Base-by-base conservation (phyloP, 1,284 basidiomycete species). In the Trametes versicolor region DNA sequence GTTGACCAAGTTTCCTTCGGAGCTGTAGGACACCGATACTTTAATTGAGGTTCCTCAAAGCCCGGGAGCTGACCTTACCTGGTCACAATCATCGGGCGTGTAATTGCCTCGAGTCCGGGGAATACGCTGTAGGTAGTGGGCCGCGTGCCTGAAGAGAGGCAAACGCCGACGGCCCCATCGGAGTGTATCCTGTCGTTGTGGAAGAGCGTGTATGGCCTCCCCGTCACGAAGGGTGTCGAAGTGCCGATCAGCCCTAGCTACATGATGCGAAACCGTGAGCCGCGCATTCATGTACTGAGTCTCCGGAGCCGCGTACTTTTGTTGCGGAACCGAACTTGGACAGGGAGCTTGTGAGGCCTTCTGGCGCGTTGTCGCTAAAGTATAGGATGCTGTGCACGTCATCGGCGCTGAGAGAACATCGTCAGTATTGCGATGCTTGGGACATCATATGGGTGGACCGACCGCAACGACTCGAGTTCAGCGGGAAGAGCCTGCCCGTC, bases 141-240 rank as follows among this genome's bases (percentile, higher is more conserved):
- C 9, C 66, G 65, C n/a, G 72, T 56, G 23, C 34, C 59, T 27
- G 47, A 71, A 58, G 2, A 76, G 66, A 37, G 74, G 76, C 60
- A 94, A 67, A 2, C 65, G 0, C 94, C 94, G 3, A 97, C 86
- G 0, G 92, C 90, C 6, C 95, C 95, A 1, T 85, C 78, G 0
- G 85, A 86, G 67, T 85, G 77, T 25, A 94, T 83, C 2, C 81
- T 73, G 34, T 80, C 79, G 58, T 89, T 86, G 67, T 86, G 78
- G 69, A 95, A 89, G 2, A 97, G 79, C 0, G 95, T 96, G 54
- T 91, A 87, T 1, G 92, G 91, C 23, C 91, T 81, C 12, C 93
- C 93, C 0, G 94, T 96, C 23, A 95, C 81, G 75, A 97, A 97
- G 0, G 95, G 94, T 0, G 95, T 97, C 0, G 92, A 90, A 0